These are phyloP conservation scores for Fusarium continuum DNA, from an alignment of 2,329 filamentous ascomycete genomes.

Conservation along the genomic window DNA sequence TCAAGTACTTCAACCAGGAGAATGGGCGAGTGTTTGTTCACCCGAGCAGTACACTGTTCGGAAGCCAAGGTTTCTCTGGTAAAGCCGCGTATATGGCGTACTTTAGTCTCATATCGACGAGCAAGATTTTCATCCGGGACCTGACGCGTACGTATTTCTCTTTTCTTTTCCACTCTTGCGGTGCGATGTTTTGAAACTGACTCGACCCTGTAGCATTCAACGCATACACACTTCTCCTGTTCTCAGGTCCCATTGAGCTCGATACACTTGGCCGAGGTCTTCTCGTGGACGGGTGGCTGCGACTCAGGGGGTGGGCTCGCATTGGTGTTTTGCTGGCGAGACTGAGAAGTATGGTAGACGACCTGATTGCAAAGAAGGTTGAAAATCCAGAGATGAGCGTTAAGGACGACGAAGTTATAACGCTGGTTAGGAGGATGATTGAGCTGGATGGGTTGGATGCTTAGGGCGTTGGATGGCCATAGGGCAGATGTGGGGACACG, in stretches of 20 bases:
- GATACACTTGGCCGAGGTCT: constrained; percentile 89
- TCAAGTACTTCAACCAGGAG: constrained; percentile 91
- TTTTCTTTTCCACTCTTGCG: background rate
- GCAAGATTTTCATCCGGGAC: constrained; percentile 91
- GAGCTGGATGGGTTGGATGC: constrained; percentile 89
- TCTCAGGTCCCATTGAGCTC: constrained; percentile 83
- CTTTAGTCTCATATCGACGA: constrained; percentile 90
- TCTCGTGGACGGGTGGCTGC: constrained; percentile 90
- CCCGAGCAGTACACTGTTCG: constrained; percentile 87
- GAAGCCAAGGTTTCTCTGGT: constrained; percentile 78
- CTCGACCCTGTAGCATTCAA: constrained; percentile 76
- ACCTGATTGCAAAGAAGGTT: constrained; percentile 81
- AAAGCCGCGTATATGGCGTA: constrained; percentile 85
- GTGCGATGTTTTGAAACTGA: too few species aligned
- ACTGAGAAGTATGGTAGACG: constrained; percentile 86
- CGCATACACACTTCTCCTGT: constrained; percentile 85
- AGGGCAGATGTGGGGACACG: background rate
- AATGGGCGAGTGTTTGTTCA: constrained; percentile 92
- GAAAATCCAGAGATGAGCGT: constrained; percentile 74
- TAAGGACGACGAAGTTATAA: constrained; percentile 73
- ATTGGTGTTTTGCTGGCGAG: constrained; percentile 90
- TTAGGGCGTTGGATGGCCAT: constrained; percentile 41
- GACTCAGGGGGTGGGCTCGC: constrained; percentile 88
- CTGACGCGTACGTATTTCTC: constrained; percentile 75
- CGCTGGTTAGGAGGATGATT: constrained; percentile 80